These are phyloP conservation scores for Pochonia chlamydosporia DNA, from an alignment of 2,329 filamentous ascomycete species.

Conservation along the genomic window DNA sequence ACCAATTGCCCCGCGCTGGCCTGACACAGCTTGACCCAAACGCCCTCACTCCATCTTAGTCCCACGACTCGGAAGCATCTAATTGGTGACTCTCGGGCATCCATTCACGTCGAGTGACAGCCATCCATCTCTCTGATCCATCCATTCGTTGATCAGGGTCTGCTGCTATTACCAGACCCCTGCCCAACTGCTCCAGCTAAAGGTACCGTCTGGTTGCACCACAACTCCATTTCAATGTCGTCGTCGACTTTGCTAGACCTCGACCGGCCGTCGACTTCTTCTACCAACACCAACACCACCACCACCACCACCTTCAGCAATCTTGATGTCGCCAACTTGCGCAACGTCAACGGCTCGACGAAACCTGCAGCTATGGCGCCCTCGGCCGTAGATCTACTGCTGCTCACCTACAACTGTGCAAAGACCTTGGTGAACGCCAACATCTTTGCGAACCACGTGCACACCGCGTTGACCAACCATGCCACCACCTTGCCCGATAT, in stretches of 20 bases:
- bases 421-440: conserved; percentile 63
- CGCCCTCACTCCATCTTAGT: too few species aligned
- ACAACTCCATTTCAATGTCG: background rate
- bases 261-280: background rate
- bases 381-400: conserved; percentile 61
- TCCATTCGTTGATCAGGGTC: too few species aligned
- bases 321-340: conserved; percentile 5
- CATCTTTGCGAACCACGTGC: conserved; percentile 66
- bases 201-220: too few species aligned
- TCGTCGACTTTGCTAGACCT: background rate
- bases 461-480: conserved; percentile 49
- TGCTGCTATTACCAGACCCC: too few species aligned
- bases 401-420: conserved; percentile 87
- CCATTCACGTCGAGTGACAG: too few species aligned
- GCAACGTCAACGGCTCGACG: background rate
- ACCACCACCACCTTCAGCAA: background rate
- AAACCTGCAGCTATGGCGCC: conserved; percentile 22
- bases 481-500: conserved; percentile 43
- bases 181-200: too few species aligned
- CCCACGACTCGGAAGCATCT: too few species aligned
- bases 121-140: too few species aligned
- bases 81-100: too few species aligned
- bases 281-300: background rate
- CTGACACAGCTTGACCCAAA: too few species aligned
- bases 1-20: too few species aligned